Evolutionary conservation across 257 asterid species (phyloP).

Genomic region (Misopates orontium): DNA sequence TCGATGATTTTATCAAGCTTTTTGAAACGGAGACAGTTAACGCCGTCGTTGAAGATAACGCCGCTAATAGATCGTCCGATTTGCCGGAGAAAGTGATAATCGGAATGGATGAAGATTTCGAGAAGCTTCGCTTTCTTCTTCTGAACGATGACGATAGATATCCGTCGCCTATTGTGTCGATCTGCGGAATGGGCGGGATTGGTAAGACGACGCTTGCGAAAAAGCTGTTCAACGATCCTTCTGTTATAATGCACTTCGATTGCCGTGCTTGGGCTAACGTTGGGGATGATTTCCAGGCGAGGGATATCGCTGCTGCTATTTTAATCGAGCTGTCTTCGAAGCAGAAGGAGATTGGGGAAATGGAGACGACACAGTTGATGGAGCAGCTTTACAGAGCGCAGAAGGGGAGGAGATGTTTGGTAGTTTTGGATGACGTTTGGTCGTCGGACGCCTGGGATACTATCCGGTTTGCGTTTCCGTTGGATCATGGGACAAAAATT

Average conservation of each 20-base stretch:
- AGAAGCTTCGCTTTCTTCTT: not conserved
- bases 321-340: not conserved
- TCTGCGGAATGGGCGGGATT: not conserved
- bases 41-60: no score
- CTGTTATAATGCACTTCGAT: not conserved
- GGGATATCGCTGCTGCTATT: not conserved
- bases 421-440: slow-evolving; percentile 28
- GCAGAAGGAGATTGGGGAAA: not conserved
- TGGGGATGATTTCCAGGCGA: slow-evolving; percentile 1
- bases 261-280: slow-evolving; percentile 8
- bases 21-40: no score
- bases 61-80: no score
- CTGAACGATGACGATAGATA: not conserved
- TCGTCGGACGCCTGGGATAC: slow-evolving; percentile 9
- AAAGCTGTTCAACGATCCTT: not conserved
- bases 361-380: slow-evolving; percentile 13
- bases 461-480: not conserved
- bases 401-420: slow-evolving; percentile 4
- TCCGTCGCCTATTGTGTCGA: not conserved
- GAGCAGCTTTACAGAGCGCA: not conserved
- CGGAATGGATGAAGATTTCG: not conserved
- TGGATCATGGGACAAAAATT: not conserved
- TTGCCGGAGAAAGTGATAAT: not conserved
- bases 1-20: no score
- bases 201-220: slow-evolving; percentile 12